Base-by-base conservation (phyloP, 257 asterid species). In the Anisodus tanguticus region DNA sequence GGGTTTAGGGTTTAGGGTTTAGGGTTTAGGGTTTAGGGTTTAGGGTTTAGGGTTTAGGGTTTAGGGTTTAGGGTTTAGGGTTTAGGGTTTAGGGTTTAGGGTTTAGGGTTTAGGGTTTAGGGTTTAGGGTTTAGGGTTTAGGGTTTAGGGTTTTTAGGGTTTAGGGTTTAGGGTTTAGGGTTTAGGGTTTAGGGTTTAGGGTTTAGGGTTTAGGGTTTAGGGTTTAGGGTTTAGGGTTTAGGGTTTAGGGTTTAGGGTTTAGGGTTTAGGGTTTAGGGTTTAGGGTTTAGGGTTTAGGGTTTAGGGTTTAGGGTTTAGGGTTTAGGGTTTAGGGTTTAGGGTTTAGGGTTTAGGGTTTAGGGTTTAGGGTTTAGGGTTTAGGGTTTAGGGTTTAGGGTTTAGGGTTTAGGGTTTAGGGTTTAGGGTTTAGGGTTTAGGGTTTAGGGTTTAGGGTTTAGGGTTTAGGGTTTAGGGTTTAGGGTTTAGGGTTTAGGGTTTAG, bases 51-150 rank as follows among this genome's bases (percentile, higher is more conserved):
- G 45, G 45, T 41, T 41, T 41, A 41, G 45, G 45, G 45, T 41
- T 41, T 41, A 41, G 45, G 45, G 45, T 53, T 53, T 78, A 45
- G 63, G 60, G 60, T 78, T 79, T 54, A 79, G 83, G 68, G 83
- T 51, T 54, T 79, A 79, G 69, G 83, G 83, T 79, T 79, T 79
- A 79, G 83, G 83, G 68, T 79, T 79, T 53, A 57, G 83, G 68
- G 83, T 79, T 79, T 79, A 79, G 83, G 83, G 83, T n/a, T 79
- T 79, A 79, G 83, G 83, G 83, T 79, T 79, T 79, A 79, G 83
- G 83, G 83, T 79, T 79, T 79, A 79, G 83, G 83, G 83, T 79
- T 79, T 55, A 79, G 69, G 83, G 83, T 79, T 79, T 55, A 55
- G 68, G 83, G 83, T 79, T 79, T 55, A 79, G 69, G 83, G 83